Conservation (phyloP, 1,284 basidiomycete species). For the Irpex sp. region DNA sequence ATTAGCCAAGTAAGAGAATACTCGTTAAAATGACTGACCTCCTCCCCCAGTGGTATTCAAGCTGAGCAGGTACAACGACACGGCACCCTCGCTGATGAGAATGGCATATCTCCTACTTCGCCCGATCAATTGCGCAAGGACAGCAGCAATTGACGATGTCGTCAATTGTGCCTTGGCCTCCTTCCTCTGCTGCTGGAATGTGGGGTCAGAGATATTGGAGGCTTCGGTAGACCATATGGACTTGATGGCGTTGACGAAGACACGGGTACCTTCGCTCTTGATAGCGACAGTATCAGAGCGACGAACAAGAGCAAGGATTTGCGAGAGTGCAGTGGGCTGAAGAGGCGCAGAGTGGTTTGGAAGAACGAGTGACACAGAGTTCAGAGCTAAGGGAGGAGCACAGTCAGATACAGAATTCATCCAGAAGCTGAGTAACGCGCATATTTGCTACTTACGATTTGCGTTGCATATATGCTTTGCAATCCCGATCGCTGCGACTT, state of each 20-base stretch:
- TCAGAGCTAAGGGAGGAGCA: slow-evolving; percentile 47
- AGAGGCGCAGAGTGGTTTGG: slow-evolving; percentile 28
- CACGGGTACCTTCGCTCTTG: slow-evolving; percentile 86
- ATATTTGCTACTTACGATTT: slow-evolving; percentile 50
- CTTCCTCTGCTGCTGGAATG: slow-evolving; percentile 43
- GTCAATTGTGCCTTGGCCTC: slow-evolving; percentile 53
- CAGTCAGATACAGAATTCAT: not conserved
- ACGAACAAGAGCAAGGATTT: slow-evolving; percentile 71
- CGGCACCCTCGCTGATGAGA: slow-evolving; percentile 86
- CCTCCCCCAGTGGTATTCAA: slow-evolving; percentile 63
- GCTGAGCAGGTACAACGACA: slow-evolving; percentile 78
- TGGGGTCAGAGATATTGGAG: slow-evolving; percentile 22
- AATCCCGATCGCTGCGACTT: slow-evolving; percentile 84
- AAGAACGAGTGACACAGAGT: slow-evolving; percentile 55
- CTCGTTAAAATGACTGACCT: slow-evolving; percentile 20
- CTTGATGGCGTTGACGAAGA: slow-evolving; percentile 81
- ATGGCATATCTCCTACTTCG: slow-evolving; percentile 80
- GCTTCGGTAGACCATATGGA: slow-evolving; percentile 60
- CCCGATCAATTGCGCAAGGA: slow-evolving; percentile 71
- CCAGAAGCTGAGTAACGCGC: not conserved
- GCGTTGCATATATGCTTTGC: slow-evolving; percentile 85
- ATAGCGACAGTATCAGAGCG: slow-evolving; percentile 82
- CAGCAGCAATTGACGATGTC: slow-evolving; percentile 50
- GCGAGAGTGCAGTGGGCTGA: slow-evolving; percentile 48
- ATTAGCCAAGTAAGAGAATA: slow-evolving; percentile 6